Conservation (phyloP, 495 filamentous ascomycete species). For the Aspergillus ellipticus region DNA sequence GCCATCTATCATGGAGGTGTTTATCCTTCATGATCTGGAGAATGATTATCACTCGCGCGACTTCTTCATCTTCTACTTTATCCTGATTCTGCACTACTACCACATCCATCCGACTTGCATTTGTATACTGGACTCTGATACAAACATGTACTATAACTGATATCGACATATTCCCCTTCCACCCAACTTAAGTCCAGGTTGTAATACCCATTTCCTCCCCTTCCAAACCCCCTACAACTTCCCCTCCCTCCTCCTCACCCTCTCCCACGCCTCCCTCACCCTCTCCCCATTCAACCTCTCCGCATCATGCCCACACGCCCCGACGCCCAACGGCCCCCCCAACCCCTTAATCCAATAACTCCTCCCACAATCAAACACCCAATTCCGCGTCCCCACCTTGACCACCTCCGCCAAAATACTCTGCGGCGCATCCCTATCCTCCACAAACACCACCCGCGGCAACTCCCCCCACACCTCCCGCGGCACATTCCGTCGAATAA, state of each 20-base stretch:
- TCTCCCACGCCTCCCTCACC: slow-evolving; percentile 19
- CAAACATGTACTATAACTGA: too few relatives aligned
- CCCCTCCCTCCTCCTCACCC: slow-evolving; percentile 12
- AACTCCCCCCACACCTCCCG: slow-evolving; percentile 20
- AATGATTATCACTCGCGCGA: too few relatives aligned
- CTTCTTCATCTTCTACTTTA: too few relatives aligned
- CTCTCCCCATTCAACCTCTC: slow-evolving; percentile 24
- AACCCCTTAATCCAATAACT: slow-evolving; percentile 36
- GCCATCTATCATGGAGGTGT: too few relatives aligned
- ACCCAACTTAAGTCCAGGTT: too few relatives aligned
- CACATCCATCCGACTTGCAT: too few relatives aligned
- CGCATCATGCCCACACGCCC: slow-evolving; percentile 24
- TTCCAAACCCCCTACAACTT: slow-evolving; percentile 5
- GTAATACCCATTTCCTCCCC: too few relatives aligned
- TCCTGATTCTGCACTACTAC: too few relatives aligned
- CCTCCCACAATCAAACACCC: slow-evolving; percentile 36
- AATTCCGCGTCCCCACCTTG: slow-evolving; percentile 31
- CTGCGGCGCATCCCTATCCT: slow-evolving; percentile 25
- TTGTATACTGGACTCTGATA: too few relatives aligned
- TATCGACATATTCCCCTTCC: too few relatives aligned
- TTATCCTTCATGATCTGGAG: too few relatives aligned
- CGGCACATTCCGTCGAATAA: slow-evolving; percentile 19
- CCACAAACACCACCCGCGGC: slow-evolving; percentile 27
- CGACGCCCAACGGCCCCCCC: slow-evolving; percentile 30
- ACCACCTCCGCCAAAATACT: slow-evolving; percentile 35